Evolutionary conservation across 352 stramenopile species (phyloP), one percentile per base, ranked within the genome.

Genomic region (Pythium periplocum): DNA sequence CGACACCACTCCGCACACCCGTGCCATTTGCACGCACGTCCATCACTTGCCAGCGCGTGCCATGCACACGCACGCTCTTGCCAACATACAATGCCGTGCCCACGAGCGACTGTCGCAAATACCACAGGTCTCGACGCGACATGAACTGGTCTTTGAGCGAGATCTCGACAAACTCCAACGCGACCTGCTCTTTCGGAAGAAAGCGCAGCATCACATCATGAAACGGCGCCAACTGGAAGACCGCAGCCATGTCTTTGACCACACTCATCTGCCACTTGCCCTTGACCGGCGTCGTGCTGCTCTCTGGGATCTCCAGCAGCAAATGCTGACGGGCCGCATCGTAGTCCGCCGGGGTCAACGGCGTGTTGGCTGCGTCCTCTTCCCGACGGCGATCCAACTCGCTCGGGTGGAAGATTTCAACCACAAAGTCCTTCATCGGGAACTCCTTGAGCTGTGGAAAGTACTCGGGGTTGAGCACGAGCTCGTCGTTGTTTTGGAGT

Each of bases 81-180:
- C 83, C 82, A 7, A 93, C 78, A 41, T 92, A 88, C 9, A 93
- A 47, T 9, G 83, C 71, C 11, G 68, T 77, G 30, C 86, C 86
- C 1, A 82, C 67, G 44, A 94, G 69, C 11, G 78, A 78, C 30
- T 86, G 68, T 54, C 87, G 75, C 2, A 94, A 34, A 57, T 91
- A 94, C 79, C 87, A 96, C 41, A 97, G 72, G 58, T 97, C 88
- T 35, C 80, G 83, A n/a, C 90, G 86, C 26, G 88, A 96, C 57
- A 97, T 74, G 65, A 97, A 98, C 64, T 97, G 84, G 67, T 95
- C 85, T 52, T 96, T 96, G 42, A 96, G 71, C 33, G 83, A 90
- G 34, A 96, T 72, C 64, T 97, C 89, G 37, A 97, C 84, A 54
- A 96, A 96, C 48, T 96, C 82, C 48, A 95, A 67, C 36, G 78